A percentile compares a stretch with the other conserved stretches of the same genome.
Evolutionary conservation across 306 rosid species (phyloP).

Genomic region (Inga leiocalycina): DNA sequence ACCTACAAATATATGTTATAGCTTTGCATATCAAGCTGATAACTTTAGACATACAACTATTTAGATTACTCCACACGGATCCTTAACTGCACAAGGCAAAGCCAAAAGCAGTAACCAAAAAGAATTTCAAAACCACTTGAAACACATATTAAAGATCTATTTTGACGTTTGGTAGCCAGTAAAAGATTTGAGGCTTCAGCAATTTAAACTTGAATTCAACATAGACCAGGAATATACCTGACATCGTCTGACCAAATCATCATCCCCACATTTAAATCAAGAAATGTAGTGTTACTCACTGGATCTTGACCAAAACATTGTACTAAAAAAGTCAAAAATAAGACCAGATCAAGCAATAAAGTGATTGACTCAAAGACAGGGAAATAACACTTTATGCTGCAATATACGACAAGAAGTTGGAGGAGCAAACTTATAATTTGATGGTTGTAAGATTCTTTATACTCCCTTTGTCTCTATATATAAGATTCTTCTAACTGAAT

Average conservation of each 20-base stretch:
- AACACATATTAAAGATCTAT: neutral
- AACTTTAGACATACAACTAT: constrained; percentile 13
- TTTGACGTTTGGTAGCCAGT: constrained; percentile 3
- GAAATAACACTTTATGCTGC: neutral
- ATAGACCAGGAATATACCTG: neutral
- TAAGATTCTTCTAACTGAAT: too few relatives aligned
- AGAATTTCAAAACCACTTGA: constrained; percentile 20
- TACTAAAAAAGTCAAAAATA: neutral
- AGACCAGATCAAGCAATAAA: neutral
- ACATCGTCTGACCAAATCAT: neutral
- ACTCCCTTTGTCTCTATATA: too few relatives aligned
- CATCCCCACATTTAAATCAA: neutral
- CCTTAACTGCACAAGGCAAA: neutral
- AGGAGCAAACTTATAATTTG: neutral
- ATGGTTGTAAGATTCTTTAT: neutral
- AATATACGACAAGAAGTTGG: neutral
- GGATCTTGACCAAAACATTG: neutral
- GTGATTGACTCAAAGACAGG: neutral
- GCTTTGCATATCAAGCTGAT: constrained; percentile 19
- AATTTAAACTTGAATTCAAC: neutral
- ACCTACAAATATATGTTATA: neutral
- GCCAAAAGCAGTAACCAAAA: constrained; percentile 5
- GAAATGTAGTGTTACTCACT: neutral
- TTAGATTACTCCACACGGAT: constrained; percentile 19
- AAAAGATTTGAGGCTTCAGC: neutral